phyloP scores from a whole-genome alignment of 2,329 filamentous ascomycete species.

The Macrophomina pseudophaseolina region DNA sequence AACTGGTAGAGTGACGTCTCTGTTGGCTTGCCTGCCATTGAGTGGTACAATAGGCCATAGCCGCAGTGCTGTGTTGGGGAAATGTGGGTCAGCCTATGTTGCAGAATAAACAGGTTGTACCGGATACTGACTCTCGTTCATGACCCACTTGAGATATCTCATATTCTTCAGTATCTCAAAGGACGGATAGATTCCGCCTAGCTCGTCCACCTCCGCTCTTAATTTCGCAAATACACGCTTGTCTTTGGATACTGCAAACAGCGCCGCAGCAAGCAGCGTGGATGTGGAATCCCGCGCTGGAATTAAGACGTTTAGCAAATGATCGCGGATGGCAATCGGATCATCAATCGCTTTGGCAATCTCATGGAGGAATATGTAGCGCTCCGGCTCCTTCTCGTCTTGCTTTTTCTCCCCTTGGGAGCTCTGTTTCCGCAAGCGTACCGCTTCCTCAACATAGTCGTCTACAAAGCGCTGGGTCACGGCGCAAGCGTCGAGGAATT shows the following conservation, averaged over 20 bases:
- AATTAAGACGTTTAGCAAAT: conserved; percentile 53
- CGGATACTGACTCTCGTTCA: conserved; percentile 37
- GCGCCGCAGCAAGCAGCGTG: conserved; percentile 34
- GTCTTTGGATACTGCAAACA: conserved; percentile 36
- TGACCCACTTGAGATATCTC: conserved; percentile 37
- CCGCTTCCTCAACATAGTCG: conserved; percentile 51
- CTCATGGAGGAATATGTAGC: conserved; percentile 54
- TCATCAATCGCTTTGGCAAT: conserved; percentile 53
- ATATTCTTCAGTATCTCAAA: conserved; percentile 39
- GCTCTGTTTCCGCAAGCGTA: conserved; percentile 43
- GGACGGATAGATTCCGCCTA: conserved; percentile 28
- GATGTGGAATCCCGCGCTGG: conserved; percentile 48
- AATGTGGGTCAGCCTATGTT: neutral
- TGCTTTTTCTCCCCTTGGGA: conserved; percentile 26
- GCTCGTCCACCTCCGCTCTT: conserved; percentile 33
- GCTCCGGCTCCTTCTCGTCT: neutral
- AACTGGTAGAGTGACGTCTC: conserved; percentile 36
- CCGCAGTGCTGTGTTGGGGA: conserved; percentile 29
- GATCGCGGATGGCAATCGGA: conserved; percentile 48
- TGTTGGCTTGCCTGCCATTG: conserved; percentile 37
- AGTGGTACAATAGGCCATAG: conserved; percentile 39
- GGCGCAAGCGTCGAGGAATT: conserved; percentile 45
- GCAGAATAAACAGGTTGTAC: neutral
- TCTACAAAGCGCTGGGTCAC: conserved; percentile 51
- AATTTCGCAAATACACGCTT: conserved; percentile 51